Conservation (phyloP, 805 yeast genomes). For the Myxozyma mucilagina region DNA sequence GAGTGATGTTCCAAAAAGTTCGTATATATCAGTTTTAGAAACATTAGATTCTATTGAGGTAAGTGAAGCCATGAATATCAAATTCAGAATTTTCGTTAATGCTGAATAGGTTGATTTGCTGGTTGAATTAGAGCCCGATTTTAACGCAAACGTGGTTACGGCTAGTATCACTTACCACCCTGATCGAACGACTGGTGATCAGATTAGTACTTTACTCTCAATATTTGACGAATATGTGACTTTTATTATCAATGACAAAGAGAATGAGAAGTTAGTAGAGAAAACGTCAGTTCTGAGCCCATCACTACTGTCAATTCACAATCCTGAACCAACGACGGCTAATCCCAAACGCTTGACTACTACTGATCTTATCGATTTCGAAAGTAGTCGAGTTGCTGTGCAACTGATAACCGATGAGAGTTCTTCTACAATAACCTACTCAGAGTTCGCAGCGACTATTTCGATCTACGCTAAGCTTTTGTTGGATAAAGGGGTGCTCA, state of each 20-base stretch:
- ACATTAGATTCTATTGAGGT: conserved; percentile 18
- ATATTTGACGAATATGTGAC: conserved; percentile 1
- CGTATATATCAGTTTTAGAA: not conserved
- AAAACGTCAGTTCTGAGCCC: not conserved
- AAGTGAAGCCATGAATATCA: not conserved
- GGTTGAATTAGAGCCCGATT: conserved; percentile 15
- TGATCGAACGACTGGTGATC: not conserved
- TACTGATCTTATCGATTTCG: conserved; percentile 5
- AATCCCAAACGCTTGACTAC: not conserved
- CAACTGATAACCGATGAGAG: conserved; percentile 5
- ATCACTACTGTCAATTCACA: conserved; percentile 1
- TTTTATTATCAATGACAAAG: not conserved
- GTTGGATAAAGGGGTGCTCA: not conserved
- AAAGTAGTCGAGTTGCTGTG: conserved; percentile 7
- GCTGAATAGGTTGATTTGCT: conserved; percentile 14
- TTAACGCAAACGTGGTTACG: not conserved
- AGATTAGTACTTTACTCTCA: not conserved
- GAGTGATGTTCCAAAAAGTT: not conserved
- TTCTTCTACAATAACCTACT: not conserved
- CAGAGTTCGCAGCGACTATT: not conserved
- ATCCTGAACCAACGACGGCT: conserved; percentile 9
- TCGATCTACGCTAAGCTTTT: not conserved
- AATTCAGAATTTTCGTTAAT: not conserved
- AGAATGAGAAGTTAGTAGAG: not conserved
- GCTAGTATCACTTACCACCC: conserved; percentile 17